Base-by-base conservation (phyloP, 371 early-diverging fungal genomes). In the Apophysomyces ossiformis region DNA sequence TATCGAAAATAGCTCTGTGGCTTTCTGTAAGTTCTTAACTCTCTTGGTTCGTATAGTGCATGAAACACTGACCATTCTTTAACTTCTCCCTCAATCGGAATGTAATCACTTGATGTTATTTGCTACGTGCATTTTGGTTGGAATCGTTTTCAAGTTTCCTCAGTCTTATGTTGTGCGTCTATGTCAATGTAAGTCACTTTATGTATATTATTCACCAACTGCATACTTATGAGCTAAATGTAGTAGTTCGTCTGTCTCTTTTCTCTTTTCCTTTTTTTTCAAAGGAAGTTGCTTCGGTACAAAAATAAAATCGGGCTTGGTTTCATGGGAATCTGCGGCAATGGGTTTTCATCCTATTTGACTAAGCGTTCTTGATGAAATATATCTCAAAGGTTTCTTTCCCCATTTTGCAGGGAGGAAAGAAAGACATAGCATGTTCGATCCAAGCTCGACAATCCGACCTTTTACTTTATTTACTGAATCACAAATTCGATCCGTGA, bases 381-480 rank as follows among this genome's bases (percentile, higher is more conserved):
- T 46, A 8, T n/a, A 46, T 46, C 47, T 46, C 5, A 46, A 46
- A 41, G 41, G 13, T 41, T 41, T 13, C 3, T 41, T 41, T 41
- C 41, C 1, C 2, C 41, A 11, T 41, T 41, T 2, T 41, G 41
- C 41, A 41, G 41, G 1, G 41, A 41, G 41, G 41, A 41, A 41
- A 41, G 41, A 41, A 41, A 41, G 41, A 41, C 41, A 41, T 41
- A 1, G 41, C 41, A 41, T 41, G 41, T 41, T 41, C 26, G 41
- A 41, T 41, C 41, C 11, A 41, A 41, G 41, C 41, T 41, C 13
- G 41, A 41, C 41, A 41, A 41, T 41, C 41, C 13, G 41, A 41
- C 41, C 41, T 41, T 41, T 41, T 18, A 58, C 58, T 58, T 58
- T 58, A 58, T 58, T 58, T 36, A 58, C 26, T 18, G 38, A 58